These are phyloP conservation scores for Gracilaria domingensis DNA, from an alignment of 23 red algal species.

Conservation along the genomic window DNA sequence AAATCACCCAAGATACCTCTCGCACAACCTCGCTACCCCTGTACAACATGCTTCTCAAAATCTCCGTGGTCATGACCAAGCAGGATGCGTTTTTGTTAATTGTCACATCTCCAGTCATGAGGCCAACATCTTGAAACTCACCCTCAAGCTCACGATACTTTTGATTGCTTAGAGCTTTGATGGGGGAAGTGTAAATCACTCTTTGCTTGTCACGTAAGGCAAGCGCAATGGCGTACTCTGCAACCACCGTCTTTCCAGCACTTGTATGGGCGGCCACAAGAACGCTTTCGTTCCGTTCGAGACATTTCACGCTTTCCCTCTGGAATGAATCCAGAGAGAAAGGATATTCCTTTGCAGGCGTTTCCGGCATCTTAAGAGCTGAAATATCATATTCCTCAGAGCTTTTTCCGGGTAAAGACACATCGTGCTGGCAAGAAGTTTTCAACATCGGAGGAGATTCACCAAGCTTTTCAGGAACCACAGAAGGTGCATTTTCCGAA, in stretches of 20 bases:
- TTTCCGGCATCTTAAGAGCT: slow-evolving; percentile 30
- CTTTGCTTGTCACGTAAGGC: slow-evolving; percentile 78
- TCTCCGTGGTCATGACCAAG: slow-evolving; percentile 99
- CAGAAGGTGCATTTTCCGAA: not conserved
- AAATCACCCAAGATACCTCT: slow-evolving; percentile 99
- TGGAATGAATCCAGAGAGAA: slow-evolving; percentile 97
- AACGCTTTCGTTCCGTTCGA: slow-evolving; percentile 92
- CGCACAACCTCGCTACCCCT: slow-evolving; percentile 93
- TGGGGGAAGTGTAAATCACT: slow-evolving; percentile 98
- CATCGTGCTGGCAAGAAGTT: slow-evolving; percentile 89
- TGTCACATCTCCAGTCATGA: slow-evolving; percentile 98
- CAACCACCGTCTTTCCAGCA: slow-evolving; percentile 97
- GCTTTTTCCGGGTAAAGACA: slow-evolving; percentile 76
- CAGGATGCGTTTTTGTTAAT: slow-evolving; percentile 93
- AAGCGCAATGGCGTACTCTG: slow-evolving; percentile 98
- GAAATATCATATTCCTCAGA: slow-evolving; percentile 68
- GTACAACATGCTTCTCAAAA: slow-evolving; percentile 97
- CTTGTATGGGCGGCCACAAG: slow-evolving; percentile 97
- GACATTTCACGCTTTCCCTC: slow-evolving; percentile 74
- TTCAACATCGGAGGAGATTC: slow-evolving; percentile 53
- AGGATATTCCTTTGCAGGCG: slow-evolving; percentile 86
- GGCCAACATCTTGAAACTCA: slow-evolving; percentile 93
- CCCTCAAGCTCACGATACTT: slow-evolving; percentile 95
- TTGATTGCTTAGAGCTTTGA: slow-evolving; percentile 99
- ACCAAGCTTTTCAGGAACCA: slow-evolving; percentile 34